Percentiles rank a stretch among this genome's conserved stretches.
Conservation (phyloP, 495 filamentous ascomycete species). For the Penicillium tannophilum region DNA sequence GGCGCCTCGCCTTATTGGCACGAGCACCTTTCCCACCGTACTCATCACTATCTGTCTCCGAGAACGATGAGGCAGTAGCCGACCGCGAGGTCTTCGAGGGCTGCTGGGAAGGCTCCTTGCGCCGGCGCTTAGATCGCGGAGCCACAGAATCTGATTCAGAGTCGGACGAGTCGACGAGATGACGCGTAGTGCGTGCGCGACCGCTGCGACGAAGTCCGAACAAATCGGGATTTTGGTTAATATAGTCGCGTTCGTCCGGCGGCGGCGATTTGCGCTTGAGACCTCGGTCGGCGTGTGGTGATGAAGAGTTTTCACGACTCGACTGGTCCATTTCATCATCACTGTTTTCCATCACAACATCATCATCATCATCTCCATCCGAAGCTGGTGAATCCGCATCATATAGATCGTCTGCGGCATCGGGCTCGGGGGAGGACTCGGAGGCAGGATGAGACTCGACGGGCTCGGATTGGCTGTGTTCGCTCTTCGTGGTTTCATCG, state of each 20-base stretch:
- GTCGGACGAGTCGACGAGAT: conserved; percentile 74
- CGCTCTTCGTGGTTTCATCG: conserved; percentile 46
- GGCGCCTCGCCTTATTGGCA: conserved; percentile 70
- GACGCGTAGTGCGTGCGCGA: conserved; percentile 54
- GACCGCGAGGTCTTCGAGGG: conserved; percentile 51
- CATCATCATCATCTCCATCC: conserved; percentile 73
- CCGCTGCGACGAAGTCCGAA: conserved; percentile 92
- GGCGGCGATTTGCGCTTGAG: conserved; percentile 75
- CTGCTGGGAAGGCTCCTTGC: conserved; percentile 40
- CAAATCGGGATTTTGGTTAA: conserved; percentile 89
- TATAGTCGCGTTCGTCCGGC: conserved; percentile 78
- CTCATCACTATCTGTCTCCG: conserved; percentile 57
- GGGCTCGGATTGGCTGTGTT: conserved; percentile 55
- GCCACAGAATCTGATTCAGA: conserved; percentile 54
- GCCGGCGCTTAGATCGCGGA: conserved; percentile 44
- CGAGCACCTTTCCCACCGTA: conserved; percentile 75
- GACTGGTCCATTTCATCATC: conserved; percentile 53
- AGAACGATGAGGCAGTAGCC: conserved; percentile 44
- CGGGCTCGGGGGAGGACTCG: conserved; percentile 58
- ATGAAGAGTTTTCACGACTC: conserved; percentile 63
- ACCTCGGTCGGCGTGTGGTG: conserved; percentile 62
- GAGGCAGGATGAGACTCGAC: conserved; percentile 44
- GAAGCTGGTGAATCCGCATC: conserved; percentile 40
- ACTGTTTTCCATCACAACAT: conserved; percentile 71
- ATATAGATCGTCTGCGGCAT: conserved; percentile 63